Evolutionary conservation across 306 rosid species (phyloP).

Genomic region (Acacia confusa): DNA sequence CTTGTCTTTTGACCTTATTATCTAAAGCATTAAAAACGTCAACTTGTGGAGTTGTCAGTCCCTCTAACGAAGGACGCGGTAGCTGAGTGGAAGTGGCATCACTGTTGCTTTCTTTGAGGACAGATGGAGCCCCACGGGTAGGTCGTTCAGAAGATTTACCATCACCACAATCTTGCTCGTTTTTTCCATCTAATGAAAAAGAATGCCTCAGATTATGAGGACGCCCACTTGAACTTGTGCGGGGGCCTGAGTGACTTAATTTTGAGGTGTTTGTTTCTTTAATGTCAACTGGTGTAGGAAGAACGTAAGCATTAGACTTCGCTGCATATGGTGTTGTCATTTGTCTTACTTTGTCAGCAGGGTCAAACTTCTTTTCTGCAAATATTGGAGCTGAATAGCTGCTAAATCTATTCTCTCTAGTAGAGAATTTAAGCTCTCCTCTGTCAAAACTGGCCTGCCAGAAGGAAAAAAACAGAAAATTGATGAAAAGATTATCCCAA

Average conservation of each 20-base stretch:
- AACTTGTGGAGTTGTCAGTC: constrained; percentile 49
- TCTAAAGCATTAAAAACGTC: constrained; percentile 51
- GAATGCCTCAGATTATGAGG: constrained; percentile 70
- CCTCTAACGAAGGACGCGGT: constrained; percentile 70
- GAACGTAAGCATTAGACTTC: constrained; percentile 69
- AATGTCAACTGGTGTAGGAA: constrained; percentile 74
- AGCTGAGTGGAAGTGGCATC: constrained; percentile 45
- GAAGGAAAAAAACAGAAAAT: constrained; percentile 12
- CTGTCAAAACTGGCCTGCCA: constrained; percentile 62
- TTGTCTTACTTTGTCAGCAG: constrained; percentile 73
- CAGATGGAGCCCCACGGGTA: constrained; percentile 41
- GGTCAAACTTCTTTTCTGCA: constrained; percentile 81
- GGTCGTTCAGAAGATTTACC: constrained; percentile 44
- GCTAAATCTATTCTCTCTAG: constrained; percentile 56
- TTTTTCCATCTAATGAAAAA: constrained; percentile 70
- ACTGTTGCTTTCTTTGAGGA: constrained; percentile 60
- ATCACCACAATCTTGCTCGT: constrained; percentile 51
- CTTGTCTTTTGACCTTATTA: constrained; percentile 53
- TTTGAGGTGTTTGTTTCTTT: constrained; percentile 49
- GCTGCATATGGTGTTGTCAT: constrained; percentile 43
- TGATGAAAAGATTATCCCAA: constrained; percentile 23
- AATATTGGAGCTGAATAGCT: constrained; percentile 87
- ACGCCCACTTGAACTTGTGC: constrained; percentile 52
- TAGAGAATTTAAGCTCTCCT: constrained; percentile 53
- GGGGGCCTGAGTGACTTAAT: constrained; percentile 44